Evolutionary conservation across 2,329 filamentous ascomycete species (phyloP), one percentile per base, ranked within the genome.

Genomic region (Colletotrichum caudatum): DNA sequence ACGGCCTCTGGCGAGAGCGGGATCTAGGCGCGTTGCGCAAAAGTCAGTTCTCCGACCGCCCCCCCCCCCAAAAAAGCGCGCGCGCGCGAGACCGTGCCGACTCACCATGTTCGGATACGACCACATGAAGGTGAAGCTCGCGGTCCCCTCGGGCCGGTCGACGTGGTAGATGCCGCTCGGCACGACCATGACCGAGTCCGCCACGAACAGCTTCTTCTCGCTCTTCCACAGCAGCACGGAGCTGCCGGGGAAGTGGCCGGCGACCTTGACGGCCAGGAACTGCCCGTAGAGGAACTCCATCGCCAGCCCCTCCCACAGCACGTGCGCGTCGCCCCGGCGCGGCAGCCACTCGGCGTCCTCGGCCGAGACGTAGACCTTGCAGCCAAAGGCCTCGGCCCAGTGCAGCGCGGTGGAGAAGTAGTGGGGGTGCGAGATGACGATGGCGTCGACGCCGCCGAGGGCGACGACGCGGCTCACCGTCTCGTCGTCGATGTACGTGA

Each of bases 211-310:
- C 59, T 85, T 86, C 1, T 81, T 80, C 23, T 86, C 85, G 26
- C 41, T 66, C 41, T 58, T 70, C 80, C 88, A 93, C 33, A 91
- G 85, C 72, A 93, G 78, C 3, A 94, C 89, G 71, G 92, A 81
- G 74, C 90, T 93, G 0, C 94, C 94, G 0, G 92, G 91, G 76
- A 96, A 96, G 82, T 97, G 93, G 0, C 94, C 94, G 0, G 93
- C 93, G 0, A 91, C 85, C 79, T 94, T 93, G 63, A 95, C 84
- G 0, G 88, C 89, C 41, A 83, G 87, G 4, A 91, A 84, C 0
- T 88, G 89, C 0, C 84, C 83, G 62, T 80, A 80, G 20, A 76
- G 74, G 63, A 87, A 76, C 57, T 83, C 78, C 11, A 86, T 79
- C 54, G 84, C 80, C 16, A 78, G 80, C 64, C 82, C 78, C 0